phyloP scores from a whole-genome alignment of 78 protist species.

The Planoprotostelium fungivorum region DNA sequence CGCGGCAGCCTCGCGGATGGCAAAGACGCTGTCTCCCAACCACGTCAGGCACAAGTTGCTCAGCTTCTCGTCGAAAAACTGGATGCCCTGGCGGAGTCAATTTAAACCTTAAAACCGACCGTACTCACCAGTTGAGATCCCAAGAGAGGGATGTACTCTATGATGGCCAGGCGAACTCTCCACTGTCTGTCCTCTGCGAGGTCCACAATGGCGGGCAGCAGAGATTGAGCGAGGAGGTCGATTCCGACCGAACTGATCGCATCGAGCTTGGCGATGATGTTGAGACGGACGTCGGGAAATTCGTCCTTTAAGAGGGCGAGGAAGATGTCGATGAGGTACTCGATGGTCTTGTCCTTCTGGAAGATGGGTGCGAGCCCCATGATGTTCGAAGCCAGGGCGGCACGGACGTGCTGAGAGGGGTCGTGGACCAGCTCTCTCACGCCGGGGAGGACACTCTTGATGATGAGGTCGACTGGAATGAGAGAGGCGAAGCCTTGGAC shows the following conservation, averaged over 20 bases:
- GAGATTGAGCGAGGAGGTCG: conserved; percentile 70
- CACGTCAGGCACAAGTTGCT: conserved; percentile 73
- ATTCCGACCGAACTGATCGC: conserved; percentile 79
- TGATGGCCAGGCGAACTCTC: conserved; percentile 91
- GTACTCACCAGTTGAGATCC: conserved; percentile 52
- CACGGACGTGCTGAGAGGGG: conserved; percentile 88
- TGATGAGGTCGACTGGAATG: conserved; percentile 42
- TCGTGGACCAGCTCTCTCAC: conserved; percentile 74
- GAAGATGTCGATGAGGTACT: conserved; percentile 79
- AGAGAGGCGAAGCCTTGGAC: conserved; percentile 54
- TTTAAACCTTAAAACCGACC: neutral
- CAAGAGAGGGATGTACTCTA: conserved; percentile 86
- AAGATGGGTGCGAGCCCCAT: conserved; percentile 79
- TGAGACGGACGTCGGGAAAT: conserved; percentile 89
- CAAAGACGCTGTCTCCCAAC: conserved; percentile 84
- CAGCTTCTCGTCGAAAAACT: conserved; percentile 83
- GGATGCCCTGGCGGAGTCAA: conserved; percentile 54
- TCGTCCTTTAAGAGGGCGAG: conserved; percentile 83
- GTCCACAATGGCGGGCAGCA: conserved; percentile 91
- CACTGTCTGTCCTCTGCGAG: conserved; percentile 94
- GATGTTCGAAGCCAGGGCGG: conserved; percentile 84
- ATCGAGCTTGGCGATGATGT: conserved; percentile 81
- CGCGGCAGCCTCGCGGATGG: conserved; percentile 89
- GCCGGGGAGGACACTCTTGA: conserved; percentile 62
- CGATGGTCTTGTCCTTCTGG: conserved; percentile 69